Base-by-base conservation (phyloP, 306 rosid species). In the Urtica urens region DNA sequence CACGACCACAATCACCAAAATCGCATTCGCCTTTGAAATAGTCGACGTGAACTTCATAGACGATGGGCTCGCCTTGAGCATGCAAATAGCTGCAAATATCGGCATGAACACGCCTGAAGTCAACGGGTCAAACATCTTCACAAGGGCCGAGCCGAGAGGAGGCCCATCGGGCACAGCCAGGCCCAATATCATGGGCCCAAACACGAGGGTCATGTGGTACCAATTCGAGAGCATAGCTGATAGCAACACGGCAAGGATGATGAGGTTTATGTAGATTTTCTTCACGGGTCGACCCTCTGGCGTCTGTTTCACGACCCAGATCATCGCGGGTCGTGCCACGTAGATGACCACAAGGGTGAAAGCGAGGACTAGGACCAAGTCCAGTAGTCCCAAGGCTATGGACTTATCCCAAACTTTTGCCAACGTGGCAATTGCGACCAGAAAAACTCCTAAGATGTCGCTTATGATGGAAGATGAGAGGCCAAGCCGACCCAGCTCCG, bases 111-210 rank as follows among this genome's bases (percentile, higher is more conserved):
- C 46, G 10, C 64, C 62, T 2, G 58, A 62, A 3, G 63, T 64
- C 27, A 81, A 45, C 22, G 67, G 54, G 3, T 86, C 96, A 5
- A 86, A 57, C 63, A 72, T 86, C 10, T 58, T 69, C 3, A 69
- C 66, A 4, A 86, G 40, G 1, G 82, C 69, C 0, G 86, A 57
- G 44, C 96, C 93, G 5, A 86, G 34, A 0, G 95, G 95, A 0
- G 85, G 95, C 15, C 85, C 87, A 6, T 61, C 82, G 0, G 95
- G 95, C 9, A 76, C 63, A 0, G 80, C 80, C 65, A 81, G 39
- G 20, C 95, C 93, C 47, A 86, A 34, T 0, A 71, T 21, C 55
- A 69, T 73, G 16, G 95, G 77, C 5, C 87, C 84, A 2, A 60
- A 41, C 4, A 72, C 29, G 12, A 56, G 46, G n/a, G 45, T 29